phyloP scores from a whole-genome alignment of 1,284 basidiomycete genomes.

The Rugosomyces carneus region DNA sequence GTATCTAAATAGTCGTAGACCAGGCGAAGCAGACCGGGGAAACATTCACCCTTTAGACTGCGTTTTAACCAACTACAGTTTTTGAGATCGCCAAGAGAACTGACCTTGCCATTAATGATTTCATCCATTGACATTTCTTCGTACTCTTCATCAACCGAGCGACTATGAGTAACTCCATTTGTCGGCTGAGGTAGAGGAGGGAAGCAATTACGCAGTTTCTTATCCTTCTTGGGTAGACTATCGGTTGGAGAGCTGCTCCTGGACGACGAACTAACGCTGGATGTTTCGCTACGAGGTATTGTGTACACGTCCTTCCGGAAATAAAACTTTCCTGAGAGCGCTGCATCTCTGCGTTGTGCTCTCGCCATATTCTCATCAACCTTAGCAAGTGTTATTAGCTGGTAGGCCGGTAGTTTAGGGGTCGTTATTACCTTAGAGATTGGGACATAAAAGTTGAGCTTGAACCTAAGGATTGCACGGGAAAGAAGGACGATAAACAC shows the following conservation, averaged over 20 bases:
- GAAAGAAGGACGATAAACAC: constrained; percentile 94
- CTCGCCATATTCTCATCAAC: constrained; percentile 96
- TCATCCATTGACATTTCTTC: constrained; percentile 91
- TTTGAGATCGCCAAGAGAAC: constrained; percentile 1
- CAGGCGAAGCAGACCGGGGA: constrained; percentile 84
- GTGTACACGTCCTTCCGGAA: constrained; percentile 88
- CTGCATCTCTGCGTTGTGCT: constrained; percentile 84
- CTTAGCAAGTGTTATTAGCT: constrained; percentile 35
- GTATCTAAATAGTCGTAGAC: constrained; percentile 87
- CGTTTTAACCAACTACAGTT: constrained; percentile 5
- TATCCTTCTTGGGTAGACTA: constrained; percentile 44
- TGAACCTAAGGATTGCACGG: constrained; percentile 86
- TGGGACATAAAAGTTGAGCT: constrained; percentile 94
- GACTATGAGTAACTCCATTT: constrained; percentile 31
- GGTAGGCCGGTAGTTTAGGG: too few relatives aligned
- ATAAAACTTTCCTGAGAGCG: constrained; percentile 71
- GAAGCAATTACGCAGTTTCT: constrained; percentile 67
- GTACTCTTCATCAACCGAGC: constrained; percentile 75
- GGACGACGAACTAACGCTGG: constrained; percentile 45
- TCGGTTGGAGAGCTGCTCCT: constrained; percentile 45
- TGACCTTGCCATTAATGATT: constrained; percentile 88
- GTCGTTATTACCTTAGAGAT: constrained; percentile 76
- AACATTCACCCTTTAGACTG: constrained; percentile 45
- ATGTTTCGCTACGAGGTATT: constrained; percentile 37
- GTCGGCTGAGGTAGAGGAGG: constrained; percentile 48